Evolutionary conservation across 192 early-diverging fungal genomes (phyloP).

Genomic region (Coemansia reversa): DNA sequence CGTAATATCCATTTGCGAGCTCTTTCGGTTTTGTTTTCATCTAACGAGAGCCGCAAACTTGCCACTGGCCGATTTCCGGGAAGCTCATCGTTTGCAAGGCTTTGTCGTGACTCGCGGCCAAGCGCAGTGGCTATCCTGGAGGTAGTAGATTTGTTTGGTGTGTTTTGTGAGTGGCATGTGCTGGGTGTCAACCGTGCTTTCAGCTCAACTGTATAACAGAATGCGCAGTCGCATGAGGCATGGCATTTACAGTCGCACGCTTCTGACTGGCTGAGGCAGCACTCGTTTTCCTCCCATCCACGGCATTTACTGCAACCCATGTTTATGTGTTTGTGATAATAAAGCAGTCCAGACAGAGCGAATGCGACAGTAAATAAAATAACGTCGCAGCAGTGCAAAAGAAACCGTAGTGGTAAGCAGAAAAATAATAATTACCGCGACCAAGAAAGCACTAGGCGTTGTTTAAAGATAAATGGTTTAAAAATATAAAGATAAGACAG

Average conservation of each 20-base stretch:
- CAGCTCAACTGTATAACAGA: slow-evolving; percentile 26
- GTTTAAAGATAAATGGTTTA: too few species aligned
- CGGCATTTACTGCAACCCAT: slow-evolving; percentile 49
- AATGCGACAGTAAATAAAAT: too few species aligned
- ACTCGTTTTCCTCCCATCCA: slow-evolving; percentile 49
- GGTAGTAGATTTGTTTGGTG: slow-evolving; percentile 2
- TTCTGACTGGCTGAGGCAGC: slow-evolving; percentile 35
- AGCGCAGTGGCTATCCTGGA: slow-evolving; percentile 6
- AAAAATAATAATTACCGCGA: too few species aligned
- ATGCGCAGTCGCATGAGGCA: slow-evolving; percentile 36
- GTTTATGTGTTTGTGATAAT: slow-evolving; percentile 2
- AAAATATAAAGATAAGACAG: too few species aligned
- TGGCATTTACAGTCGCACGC: slow-evolving; percentile 32
- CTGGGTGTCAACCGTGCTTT: slow-evolving; percentile 13
- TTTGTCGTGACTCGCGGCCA: slow-evolving; percentile 9
- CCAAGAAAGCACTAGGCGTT: too few species aligned
- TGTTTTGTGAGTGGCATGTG: neutral
- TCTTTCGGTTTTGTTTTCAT: slow-evolving; percentile 13
- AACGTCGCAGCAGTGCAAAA: too few species aligned
- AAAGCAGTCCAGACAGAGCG: too few species aligned
- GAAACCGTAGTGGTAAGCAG: too few species aligned
- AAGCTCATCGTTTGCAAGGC: neutral
- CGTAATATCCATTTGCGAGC: slow-evolving; percentile 15
- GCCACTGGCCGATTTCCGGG: neutral
- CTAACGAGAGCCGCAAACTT: neutral